These are phyloP conservation scores for Cutaneotrichosporon cavernicola DNA, from an alignment of 1,284 basidiomycete species.

Conservation along the genomic window DNA sequence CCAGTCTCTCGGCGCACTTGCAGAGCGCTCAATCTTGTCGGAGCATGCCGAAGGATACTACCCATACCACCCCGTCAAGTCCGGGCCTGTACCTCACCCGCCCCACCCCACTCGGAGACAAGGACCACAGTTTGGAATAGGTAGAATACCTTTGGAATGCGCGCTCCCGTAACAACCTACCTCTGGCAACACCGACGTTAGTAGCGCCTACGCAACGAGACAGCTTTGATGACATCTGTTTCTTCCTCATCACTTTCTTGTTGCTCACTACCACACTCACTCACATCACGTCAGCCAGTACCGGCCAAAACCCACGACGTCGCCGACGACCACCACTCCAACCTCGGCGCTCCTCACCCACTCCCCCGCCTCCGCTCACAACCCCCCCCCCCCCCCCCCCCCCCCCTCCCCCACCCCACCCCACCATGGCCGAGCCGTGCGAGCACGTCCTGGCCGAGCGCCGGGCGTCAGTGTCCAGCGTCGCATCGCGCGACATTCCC, in stretches of 20 bases:
- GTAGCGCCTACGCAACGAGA: neutral
- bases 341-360: no score
- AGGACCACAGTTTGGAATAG: no score
- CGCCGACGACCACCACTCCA: no score
- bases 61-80: neutral
- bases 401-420: neutral
- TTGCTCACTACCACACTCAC: constrained; percentile 1
- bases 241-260: neutral
- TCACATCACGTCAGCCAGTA: neutral
- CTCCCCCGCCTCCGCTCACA: neutral
- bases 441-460: constrained; percentile 13
- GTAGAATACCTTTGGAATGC: neutral
- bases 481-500: neutral
- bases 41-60: constrained; percentile 1
- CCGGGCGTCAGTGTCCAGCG: neutral
- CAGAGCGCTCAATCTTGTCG: neutral
- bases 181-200: neutral
- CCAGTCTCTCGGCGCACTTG: neutral
- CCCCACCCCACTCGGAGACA: no score
- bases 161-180: neutral
- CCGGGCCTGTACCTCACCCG: neutral
- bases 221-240: neutral
- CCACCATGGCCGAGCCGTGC: neutral
- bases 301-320: neutral
- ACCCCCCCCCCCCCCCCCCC: neutral